Conservation (phyloP, 108 stramenopile species). For the Nitzschia sp. region DNA sequence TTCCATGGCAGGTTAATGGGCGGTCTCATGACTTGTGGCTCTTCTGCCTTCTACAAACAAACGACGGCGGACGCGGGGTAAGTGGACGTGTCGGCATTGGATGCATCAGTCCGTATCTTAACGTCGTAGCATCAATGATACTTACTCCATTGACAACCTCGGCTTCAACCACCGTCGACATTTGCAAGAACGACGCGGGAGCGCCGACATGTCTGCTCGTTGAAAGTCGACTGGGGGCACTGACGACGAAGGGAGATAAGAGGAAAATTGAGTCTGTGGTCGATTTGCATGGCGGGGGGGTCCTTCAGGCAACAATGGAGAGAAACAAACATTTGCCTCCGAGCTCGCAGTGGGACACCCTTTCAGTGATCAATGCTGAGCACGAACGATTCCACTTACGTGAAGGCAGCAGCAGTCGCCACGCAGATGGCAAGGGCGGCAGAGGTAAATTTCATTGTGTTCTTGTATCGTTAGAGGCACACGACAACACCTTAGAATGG, state of each 20-base stretch:
- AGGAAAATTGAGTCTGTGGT: not conserved
- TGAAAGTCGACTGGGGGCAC: not conserved
- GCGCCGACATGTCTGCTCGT: conserved; percentile 1
- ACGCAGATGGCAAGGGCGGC: conserved; percentile 29
- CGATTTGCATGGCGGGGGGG: too few species aligned
- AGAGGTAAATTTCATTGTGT: conserved; percentile 39
- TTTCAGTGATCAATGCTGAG: too few species aligned
- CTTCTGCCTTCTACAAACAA: not conserved
- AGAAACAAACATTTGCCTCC: not conserved
- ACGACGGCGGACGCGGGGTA: not conserved
- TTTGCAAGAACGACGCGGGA: conserved; percentile 2
- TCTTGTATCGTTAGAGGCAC: not conserved
- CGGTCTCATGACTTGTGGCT: conserved; percentile 64
- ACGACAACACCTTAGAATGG: not conserved
- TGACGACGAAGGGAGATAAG: too few species aligned
- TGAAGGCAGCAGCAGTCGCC: conserved; percentile 41
- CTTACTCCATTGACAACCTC: not conserved
- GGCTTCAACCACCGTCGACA: conserved; percentile 1
- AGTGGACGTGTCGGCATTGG: too few species aligned
- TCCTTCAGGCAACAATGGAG: too few species aligned
- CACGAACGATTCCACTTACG: conserved; percentile 33
- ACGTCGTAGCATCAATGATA: not conserved
- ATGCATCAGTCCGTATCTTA: not conserved
- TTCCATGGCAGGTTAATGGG: conserved; percentile 82
- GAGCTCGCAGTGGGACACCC: too few species aligned